Base-by-base conservation (phyloP, 345 rosid species). In the Melaleuca quinquenervia region DNA sequence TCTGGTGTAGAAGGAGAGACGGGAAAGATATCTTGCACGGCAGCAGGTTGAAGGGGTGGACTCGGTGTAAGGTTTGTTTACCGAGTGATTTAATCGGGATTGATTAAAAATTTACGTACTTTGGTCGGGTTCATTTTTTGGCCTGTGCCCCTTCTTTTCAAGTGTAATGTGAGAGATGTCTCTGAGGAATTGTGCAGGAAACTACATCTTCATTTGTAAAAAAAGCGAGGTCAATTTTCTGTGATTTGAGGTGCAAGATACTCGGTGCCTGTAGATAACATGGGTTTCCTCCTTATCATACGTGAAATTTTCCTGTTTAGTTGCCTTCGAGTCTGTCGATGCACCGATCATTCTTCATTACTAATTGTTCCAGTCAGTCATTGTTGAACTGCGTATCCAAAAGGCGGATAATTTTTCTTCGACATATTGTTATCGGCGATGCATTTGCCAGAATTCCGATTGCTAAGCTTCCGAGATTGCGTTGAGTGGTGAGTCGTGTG, bases 1-100 rank as follows among this genome's bases (percentile, higher is more conserved):
- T 76, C 60, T 82, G 11, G 11, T 52, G 49, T 91, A 97, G 99
- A 97, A 96, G 91, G 99, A 97, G 89, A 94, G 99, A 50, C 89
- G 99, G 87, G 99, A 97, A 90, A 93, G 96, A 91, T 96, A 96
- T 90, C 99, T 96, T 64, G 99, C 99, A 51, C 95, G 90, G 56
- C 99, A 94, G 91, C 98, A 95, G 90, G 93, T 89, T 29, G 98
- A 92, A 85, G 98, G 93, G 64, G 95, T 91, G 56, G 99, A 96
- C 86, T 94, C 95, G 16, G 91, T 90, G 83, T 96, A 82, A 84
- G 51, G 27, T 85, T 85, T 48, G 84, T 21, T 83, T 52, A 55
- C 80, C 80, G 48, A 70, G 80, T 70, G 80, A 70, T 70, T 70
- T 70, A 70, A 41, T 70, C 48, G 20, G 48, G 41, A 53, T 44